A percentile compares a stretch with the other conserved stretches of the same genome.
Conservation (phyloP, 176 grass and related monocot genomes). For the Typha latifolia region DNA sequence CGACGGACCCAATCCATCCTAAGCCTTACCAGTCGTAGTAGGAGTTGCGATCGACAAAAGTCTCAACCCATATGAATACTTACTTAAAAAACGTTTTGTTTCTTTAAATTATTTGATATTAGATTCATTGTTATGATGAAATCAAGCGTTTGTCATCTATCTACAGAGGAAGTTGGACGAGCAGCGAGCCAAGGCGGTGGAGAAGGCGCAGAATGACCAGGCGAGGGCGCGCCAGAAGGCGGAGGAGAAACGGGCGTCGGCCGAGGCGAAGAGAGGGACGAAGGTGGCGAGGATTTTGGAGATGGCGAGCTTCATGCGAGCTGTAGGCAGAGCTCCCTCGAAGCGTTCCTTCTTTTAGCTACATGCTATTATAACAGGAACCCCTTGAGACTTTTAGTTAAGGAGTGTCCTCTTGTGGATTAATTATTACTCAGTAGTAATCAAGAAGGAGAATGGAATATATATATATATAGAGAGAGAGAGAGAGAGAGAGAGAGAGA, state of each 20-base stretch:
- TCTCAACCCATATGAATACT: neutral
- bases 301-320: conserved; percentile 51
- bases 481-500: too few relatives aligned
- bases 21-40: too few relatives aligned
- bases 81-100: neutral
- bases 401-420: too few relatives aligned
- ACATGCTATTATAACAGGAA: too few relatives aligned
- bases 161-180: conserved; percentile 53
- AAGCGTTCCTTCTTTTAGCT: conserved; percentile 54
- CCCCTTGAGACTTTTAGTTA: too few relatives aligned
- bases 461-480: too few relatives aligned
- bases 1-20: too few relatives aligned
- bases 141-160: too few relatives aligned
- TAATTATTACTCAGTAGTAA: too few relatives aligned
- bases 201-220: conserved; percentile 56
- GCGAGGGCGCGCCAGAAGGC: conserved; percentile 45
- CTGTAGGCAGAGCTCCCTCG: conserved; percentile 46
- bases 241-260: conserved; percentile 48
- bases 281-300: conserved; percentile 47
- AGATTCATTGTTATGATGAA: too few relatives aligned
- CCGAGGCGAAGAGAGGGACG: conserved; percentile 39
- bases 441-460: too few relatives aligned
- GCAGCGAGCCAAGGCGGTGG: conserved; percentile 51
- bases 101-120: neutral
- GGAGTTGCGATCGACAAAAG: too few relatives aligned